Evolutionary conservation across 352 stramenopile species (phyloP), one percentile per base, ranked within the genome.

Genomic region (Pythium plurisporium): DNA sequence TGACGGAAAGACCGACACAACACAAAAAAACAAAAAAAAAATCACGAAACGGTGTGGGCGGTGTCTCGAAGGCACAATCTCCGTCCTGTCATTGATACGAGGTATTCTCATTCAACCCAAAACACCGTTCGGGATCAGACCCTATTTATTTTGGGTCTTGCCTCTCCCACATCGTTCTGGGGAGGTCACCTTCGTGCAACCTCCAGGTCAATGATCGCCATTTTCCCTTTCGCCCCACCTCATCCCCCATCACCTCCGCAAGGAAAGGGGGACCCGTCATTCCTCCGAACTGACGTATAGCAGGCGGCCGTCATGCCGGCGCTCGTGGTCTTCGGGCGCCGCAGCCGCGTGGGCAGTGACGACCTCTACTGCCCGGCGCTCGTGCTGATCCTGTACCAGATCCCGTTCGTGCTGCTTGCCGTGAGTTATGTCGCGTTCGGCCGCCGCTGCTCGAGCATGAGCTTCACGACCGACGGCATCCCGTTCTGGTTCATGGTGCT

Each of bases 301-400:
- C 14, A 14, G 27, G 14, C 3, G 5, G 9, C 29, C n/a, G 12
- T 11, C 3, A 89, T 95, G 86, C 86, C 86, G 14, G 83, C 86
- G 78, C 82, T 95, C 27, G 79, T 91, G 62, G 72, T 91, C 40
- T 94, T 88, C 46, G 86, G 86, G 2, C 80, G 83, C 11, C 81
- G 83, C 65, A 89, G 81, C 58, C 82, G 86, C 72, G 68, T 95
- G 44, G 80, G 79, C 61, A 92, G 83, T 65, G 86, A 95, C 57
- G 86, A 95, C 41, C 68, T 95, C 54, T 91, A 86, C 75, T 93
- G 77, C 64, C 86, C 86, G 14, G 80, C 86, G 30, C 62, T 94
- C 37, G 70, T 92, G 38, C 73, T 91, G 48, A 64, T 92, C 55
- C 47, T 85, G 53, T 89, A 88, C 61, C 86, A 95, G 62, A 45